phyloP scores from a whole-genome alignment of 371 early-diverging fungal species.

The Lichtheimia corymbifera region DNA sequence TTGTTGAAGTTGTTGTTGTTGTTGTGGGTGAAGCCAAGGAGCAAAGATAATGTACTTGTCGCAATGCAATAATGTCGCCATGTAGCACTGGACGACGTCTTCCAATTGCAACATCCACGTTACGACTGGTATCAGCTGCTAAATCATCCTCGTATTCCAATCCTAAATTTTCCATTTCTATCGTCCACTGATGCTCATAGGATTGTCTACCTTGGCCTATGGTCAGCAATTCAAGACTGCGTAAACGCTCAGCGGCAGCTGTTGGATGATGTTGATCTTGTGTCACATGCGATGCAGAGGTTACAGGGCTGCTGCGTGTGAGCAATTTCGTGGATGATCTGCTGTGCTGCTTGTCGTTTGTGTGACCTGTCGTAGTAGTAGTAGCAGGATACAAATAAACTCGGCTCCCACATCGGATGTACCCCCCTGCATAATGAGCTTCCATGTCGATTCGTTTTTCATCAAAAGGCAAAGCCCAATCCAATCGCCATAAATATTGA shows the following conservation, averaged over 20 bases:
- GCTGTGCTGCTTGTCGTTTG: conserved; percentile 2
- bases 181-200: conserved; percentile 16
- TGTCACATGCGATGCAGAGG: no score
- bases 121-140: conserved; percentile 25
- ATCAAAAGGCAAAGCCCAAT: not conserved
- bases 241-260: conserved; percentile 6
- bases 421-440: conserved; percentile 11
- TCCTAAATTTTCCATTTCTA: conserved; percentile 29
- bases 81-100: conserved; percentile 29
- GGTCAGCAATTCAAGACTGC: conserved; percentile 14
- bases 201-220: no score
- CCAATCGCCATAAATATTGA: conserved; percentile 34
- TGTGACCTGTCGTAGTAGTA: not conserved
- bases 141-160: conserved; percentile 20
- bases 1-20: not conserved
- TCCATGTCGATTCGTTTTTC: conserved; percentile 5
- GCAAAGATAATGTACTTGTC: conserved; percentile 33
- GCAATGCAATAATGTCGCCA: conserved; percentile 34
- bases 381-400: conserved; percentile 34
- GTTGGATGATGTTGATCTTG: not conserved
- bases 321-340: conserved; percentile 2
- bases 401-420: conserved; percentile 27
- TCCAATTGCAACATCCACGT: conserved; percentile 38
- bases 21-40: conserved; percentile 9
- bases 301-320: no score